Evolutionary conservation across 257 asterid species (phyloP), one percentile per base, ranked within the genome.

Genomic region (Plantago ovata): DNA sequence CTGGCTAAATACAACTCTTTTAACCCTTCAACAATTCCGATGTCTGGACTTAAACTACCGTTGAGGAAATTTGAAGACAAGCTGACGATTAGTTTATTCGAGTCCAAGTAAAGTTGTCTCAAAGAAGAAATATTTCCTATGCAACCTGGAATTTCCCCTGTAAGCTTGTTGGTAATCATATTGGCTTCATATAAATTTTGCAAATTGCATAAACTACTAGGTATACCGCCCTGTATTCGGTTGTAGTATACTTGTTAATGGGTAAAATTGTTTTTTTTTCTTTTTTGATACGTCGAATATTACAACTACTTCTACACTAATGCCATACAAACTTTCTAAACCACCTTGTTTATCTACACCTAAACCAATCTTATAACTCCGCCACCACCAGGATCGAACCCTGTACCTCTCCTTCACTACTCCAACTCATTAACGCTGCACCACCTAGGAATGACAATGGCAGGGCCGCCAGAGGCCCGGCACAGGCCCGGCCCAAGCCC

Each of bases 1-100:
- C 23, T 41, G 7, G 45, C 19, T 48, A 69, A 45, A 62, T 62
- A 0, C 40, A 69, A 50, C 14, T 21, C 51, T 46, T 0, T 15
- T 33, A 70, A 14, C 16, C 41, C 3, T 14, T 19, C 44, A 52
- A 56, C 1, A 7, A 6, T 58, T 10, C 70, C 66, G 18, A 64
- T 63, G 9, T 70, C 67, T 13, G 16, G 10, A 12, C 57, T 7
- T 12, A 70, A 38, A 43, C 61, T 13, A 18, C 74, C 74, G 14
- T 13, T 38, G 13, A 63, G 51, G 6, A 48, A 33, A 50, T 69
- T 70, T n/a, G 38, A 15, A 12, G 70, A 64, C 48, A 70, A 52
- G 57, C 22, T n/a, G 10, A 70, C 1, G n/a, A 45, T 10, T n/a
- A 69, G 40, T 15, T 33, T 36, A 55, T 61, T 68, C 10, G 63